A percentile compares a stretch with the other conserved stretches of the same genome.
Evolutionary conservation across 768 basidiomycete species (phyloP).

Genomic region (Tylopilus felleus): DNA sequence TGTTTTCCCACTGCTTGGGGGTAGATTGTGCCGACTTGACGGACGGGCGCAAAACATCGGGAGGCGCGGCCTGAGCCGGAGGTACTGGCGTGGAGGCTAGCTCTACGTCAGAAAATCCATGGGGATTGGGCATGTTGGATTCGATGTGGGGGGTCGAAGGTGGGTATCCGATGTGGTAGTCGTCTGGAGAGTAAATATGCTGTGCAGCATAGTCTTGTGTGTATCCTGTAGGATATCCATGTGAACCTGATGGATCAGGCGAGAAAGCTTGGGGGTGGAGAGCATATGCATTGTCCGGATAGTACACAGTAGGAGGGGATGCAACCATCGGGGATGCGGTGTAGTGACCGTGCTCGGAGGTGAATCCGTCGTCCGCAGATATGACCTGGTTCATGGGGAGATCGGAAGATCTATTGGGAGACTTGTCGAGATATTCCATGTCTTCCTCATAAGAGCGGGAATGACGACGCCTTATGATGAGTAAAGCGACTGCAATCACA

Average conservation of each 20-base stretch:
- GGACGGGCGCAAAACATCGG: constrained; percentile 17
- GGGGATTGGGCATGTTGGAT: constrained; percentile 16
- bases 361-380: constrained; percentile 13
- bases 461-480: constrained; percentile 31
- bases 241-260: background rate
- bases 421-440: constrained; percentile 28
- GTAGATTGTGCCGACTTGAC: background rate
- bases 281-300: constrained; percentile 19
- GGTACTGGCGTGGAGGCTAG: constrained; percentile 8
- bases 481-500: constrained; percentile 27
- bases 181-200: constrained; percentile 22
- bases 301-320: constrained; percentile 20
- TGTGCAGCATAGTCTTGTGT: constrained; percentile 19
- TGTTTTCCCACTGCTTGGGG: constrained; percentile 8
- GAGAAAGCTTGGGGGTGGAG: constrained; percentile 10
- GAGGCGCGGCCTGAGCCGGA: background rate
- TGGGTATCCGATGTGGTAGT: constrained; percentile 27
- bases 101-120: constrained; percentile 5
- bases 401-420: constrained; percentile 5
- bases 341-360: constrained; percentile 25
- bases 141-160: constrained; percentile 8
- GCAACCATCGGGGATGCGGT: constrained; percentile 16
- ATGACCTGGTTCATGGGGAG: constrained; percentile 9
- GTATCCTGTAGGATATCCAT: constrained; percentile 1
- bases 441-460: constrained; percentile 26